Percentiles rank a stretch among this genome's conserved stretches.
Conservation (phyloP, 2,329 filamentous ascomycete genomes). For the Dactylella cylindrospora region DNA sequence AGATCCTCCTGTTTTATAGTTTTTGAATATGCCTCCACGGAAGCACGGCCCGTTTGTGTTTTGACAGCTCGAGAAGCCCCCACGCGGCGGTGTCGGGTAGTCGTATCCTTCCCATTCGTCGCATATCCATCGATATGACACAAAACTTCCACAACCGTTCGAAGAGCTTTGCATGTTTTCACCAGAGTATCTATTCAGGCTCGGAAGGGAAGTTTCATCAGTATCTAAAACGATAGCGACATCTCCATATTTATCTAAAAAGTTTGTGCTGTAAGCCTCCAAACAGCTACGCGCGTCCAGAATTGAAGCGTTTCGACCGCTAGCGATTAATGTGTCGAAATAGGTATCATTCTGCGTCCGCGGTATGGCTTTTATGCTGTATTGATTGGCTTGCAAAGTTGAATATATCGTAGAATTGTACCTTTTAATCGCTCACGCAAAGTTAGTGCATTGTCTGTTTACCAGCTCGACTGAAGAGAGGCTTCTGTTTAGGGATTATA, state of each 20-base stretch:
- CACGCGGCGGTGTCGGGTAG: no score
- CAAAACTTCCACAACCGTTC: not conserved
- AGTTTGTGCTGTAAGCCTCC: not conserved
- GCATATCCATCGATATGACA: not conserved
- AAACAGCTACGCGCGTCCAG: not conserved
- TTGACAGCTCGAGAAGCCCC: no score
- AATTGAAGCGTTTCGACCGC: no score
- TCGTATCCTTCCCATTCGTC: not conserved
- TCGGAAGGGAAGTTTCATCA: not conserved
- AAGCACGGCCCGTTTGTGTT: no score
- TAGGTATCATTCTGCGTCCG: not conserved
- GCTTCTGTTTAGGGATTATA: conserved; percentile 39
- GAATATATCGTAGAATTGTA: not conserved
- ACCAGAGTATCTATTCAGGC: not conserved
- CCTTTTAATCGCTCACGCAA: not conserved
- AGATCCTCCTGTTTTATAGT: not conserved
- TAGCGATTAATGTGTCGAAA: no score
- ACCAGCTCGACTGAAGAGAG: no score
- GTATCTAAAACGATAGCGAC: not conserved
- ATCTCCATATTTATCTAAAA: not conserved
- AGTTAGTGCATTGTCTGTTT: not conserved
- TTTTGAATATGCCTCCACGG: not conserved
- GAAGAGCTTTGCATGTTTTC: not conserved
- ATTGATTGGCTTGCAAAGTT: not conserved
- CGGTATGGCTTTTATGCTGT: not conserved